Base-by-base conservation (phyloP, 2,329 filamentous ascomycete species). In the Fusarium sp. region DNA sequence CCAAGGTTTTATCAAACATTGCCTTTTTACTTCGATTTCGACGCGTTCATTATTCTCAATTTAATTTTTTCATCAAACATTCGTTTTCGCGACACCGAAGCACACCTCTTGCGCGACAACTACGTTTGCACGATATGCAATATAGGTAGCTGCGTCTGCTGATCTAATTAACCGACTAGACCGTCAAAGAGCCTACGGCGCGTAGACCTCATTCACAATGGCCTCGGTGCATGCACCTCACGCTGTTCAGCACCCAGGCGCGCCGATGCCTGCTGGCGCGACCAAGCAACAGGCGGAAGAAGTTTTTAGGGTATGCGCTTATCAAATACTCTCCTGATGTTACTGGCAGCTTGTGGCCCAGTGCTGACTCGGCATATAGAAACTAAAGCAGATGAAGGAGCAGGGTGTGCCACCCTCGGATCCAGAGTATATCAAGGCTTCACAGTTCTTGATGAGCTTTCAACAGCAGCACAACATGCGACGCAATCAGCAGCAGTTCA, bases 361-460 rank as follows among this genome's bases (percentile, higher is more conserved):
- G 62, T 73, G 60, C 73, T 77, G 60, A 75, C 68, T 12, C 42
- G 20, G 55, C 15, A 30, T 59, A 49, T 77, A 98, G 95, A 94
- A 93, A 87, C 96, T 93, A 73, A 92, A 93, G 78, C 90, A 93
- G 80, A 94, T 98, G 92, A 96, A 95, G 82, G 89, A 93, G 60
- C 88, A 91, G 76, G 95, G 95, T 74, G 91, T 97, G 27, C 89
- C 93, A 42, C 87, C 90, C 61, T 92, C 88, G 61, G 94, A 98
- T 77, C 95, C 95, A 48, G 95, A 98, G 80, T 95, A 92, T 77
- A 87, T 95, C 77, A 97, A 96, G 82, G 89, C 91, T 35, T 91
- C 93, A 58, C 90, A 92, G 68, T 90, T 97, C 67, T 87, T 98
- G 69, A 81, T 88, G 40, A 90, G 87, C 74, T 88, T 97, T 59